Evolutionary conservation across 768 basidiomycete species (phyloP).

Genomic region (Boletus speciosus): DNA sequence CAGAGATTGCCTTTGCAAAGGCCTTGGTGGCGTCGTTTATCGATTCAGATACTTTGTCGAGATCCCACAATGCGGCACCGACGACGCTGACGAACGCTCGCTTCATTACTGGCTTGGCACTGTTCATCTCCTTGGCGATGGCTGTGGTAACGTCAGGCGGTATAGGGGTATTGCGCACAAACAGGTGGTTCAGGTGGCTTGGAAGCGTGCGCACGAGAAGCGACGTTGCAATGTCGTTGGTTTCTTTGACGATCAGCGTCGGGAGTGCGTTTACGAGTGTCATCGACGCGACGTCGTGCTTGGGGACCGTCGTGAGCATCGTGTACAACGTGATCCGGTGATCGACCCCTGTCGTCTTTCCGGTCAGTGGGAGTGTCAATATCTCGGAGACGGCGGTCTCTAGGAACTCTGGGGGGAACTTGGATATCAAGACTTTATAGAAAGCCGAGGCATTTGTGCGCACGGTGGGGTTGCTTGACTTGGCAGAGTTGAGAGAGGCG

Average conservation of each 20-base stretch:
- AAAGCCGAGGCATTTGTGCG: conserved; percentile 55
- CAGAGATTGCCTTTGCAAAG: conserved; percentile 54
- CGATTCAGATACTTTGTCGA: conserved; percentile 29
- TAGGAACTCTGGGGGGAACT: conserved; percentile 36
- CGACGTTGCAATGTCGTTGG: conserved; percentile 61
- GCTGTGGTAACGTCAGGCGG: conserved; percentile 43
- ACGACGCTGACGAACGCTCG: conserved; percentile 61
- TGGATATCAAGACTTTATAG: conserved; percentile 47
- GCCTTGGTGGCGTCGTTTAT: conserved; percentile 40
- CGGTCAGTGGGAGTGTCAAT: conserved; percentile 68
- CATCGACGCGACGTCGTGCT: conserved; percentile 49
- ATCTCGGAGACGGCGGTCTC: conserved; percentile 59
- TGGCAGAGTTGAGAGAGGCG: conserved; percentile 62
- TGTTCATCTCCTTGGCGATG: conserved; percentile 70
- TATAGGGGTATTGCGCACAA: conserved; percentile 42
- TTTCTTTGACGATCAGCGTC: conserved; percentile 65
- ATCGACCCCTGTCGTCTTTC: conserved; percentile 85
- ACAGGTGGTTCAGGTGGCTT: conserved; percentile 54
- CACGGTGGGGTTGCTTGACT: conserved; percentile 65
- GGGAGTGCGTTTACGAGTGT: conserved; percentile 39
- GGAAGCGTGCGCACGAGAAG: conserved; percentile 55
- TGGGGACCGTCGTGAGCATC: conserved; percentile 59
- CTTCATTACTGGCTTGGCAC: conserved; percentile 55
- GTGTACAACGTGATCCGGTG: conserved; percentile 79
- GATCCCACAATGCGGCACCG: conserved; percentile 57